Base-by-base conservation (phyloP, 768 basidiomycete genomes). In the Hypholoma fasciculare region DNA sequence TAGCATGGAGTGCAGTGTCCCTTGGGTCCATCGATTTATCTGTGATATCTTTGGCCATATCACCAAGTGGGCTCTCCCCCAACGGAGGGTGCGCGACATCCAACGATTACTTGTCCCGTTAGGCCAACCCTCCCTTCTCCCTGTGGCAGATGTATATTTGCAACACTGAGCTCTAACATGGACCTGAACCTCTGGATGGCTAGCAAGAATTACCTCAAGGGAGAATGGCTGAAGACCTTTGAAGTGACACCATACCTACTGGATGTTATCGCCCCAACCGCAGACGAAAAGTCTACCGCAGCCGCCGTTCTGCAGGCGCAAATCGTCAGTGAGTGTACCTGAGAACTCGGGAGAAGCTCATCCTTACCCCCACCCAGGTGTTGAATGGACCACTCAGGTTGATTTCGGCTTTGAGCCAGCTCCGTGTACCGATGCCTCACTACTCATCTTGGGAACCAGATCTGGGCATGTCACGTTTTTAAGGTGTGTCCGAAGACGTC, bases 11-110 rank as follows among this genome's bases (percentile, higher is more conserved):
- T 34, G 79, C 84, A 16, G 74, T 84, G 3, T 83, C 84, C 5
- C 76, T 91, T 39, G 91, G 92, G 4, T 90, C 89, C 9, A 78
- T 93, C n/a, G 90, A 92, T 61, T 71, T 84, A 14, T 78, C 80
- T 13, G 66, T 92, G 19, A 80, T 77, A 54, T 76, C 80, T 11
- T 76, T 86, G 34, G 70, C 84, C 7, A 80, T 82, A 56, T 94
- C 92, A n/a, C 90, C 92, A 0, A 87, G 82, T 59, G 80, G 82
- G 57, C 50, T 90, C 27, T 82, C 85, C 4, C 71, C 74, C 8
- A 76, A 82, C 59, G 84, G 83, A 62, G 82, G 89, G 90, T 90
- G 65, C 59, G 76, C 59, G 42, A 5, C 39, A 14, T n/a, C 49
- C 16, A 23, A 12, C 42, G 23, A 20, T 59, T 3, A n/a, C 30